A percentile compares a stretch with the other conserved stretches of the same genome.
Conservation (phyloP, 257 asterid species). For the Primulina huaijiensis region DNA sequence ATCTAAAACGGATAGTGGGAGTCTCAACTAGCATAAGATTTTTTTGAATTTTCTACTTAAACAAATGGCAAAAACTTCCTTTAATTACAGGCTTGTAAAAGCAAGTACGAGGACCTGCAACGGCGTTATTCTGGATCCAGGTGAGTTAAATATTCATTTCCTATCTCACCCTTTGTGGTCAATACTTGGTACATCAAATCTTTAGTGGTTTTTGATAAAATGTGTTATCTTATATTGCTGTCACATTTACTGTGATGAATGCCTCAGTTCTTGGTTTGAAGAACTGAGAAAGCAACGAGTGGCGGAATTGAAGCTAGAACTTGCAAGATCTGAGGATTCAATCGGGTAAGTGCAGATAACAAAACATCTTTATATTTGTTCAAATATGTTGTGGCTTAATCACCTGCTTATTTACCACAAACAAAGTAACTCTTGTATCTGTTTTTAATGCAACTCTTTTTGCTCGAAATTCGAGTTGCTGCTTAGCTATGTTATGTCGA, state of each 20-base stretch:
- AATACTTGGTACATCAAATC: neutral
- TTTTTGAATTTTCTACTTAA: too few species aligned
- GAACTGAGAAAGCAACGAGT: slow-evolving; percentile 75
- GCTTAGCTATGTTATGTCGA: neutral
- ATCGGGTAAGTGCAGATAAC: slow-evolving; percentile 63
- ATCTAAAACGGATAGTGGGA: neutral
- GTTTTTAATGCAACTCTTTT: neutral
- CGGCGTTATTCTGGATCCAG: neutral
- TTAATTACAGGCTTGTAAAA: neutral
- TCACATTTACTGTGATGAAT: slow-evolving; percentile 13
- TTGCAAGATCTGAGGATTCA: slow-evolving; percentile 71
- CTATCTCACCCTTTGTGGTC: neutral
- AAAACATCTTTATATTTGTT: slow-evolving; percentile 2
- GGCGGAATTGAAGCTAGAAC: slow-evolving; percentile 69
- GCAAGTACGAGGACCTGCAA: neutral
- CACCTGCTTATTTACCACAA: neutral
- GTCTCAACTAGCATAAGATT: neutral
- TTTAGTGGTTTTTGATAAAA: neutral
- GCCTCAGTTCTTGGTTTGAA: slow-evolving; percentile 75
- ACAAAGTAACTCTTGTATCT: neutral
- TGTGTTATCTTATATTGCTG: slow-evolving; percentile 7
- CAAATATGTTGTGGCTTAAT: neutral
- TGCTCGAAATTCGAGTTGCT: neutral
- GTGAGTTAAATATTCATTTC: neutral
- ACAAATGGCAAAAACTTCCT: neutral